Conservation (phyloP, 2,329 filamentous ascomycete genomes). For the Coniochaeta hoffmannii region DNA sequence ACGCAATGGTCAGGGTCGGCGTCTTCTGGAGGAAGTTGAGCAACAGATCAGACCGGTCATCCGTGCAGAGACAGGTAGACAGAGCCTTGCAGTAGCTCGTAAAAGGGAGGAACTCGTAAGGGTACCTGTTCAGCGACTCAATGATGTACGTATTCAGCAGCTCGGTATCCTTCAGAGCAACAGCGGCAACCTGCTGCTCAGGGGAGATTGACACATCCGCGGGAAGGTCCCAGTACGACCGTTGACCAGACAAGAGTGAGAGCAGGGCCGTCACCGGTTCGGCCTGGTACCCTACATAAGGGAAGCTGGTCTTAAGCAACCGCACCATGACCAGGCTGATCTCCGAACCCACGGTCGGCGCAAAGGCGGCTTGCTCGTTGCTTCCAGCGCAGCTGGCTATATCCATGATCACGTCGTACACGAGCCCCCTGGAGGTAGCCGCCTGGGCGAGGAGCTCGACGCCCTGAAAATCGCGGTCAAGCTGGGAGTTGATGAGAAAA, state of each 20-base stretch:
- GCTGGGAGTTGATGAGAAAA: constrained; percentile 42
- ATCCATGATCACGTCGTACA: constrained; percentile 45
- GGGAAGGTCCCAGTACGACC: constrained; percentile 46
- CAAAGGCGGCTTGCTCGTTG: constrained; percentile 38
- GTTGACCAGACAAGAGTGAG: constrained; percentile 51
- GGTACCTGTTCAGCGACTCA: constrained; percentile 69
- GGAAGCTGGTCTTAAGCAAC: constrained; percentile 59
- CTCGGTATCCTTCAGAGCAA: constrained; percentile 45
- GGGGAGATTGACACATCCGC: constrained; percentile 28
- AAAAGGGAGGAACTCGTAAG: constrained; percentile 78
- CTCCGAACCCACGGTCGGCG: constrained; percentile 50
- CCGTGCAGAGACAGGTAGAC: constrained; percentile 37
- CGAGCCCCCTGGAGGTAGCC: constrained; percentile 41
- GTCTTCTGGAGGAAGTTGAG: constrained; percentile 61
- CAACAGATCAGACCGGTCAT: constrained; percentile 36
- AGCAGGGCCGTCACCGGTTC: constrained; percentile 63
- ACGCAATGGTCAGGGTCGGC: constrained; percentile 66
- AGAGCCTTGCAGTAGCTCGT: constrained; percentile 63
- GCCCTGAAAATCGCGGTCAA: constrained; percentile 43
- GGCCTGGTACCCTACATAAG: constrained; percentile 63
- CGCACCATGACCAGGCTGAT: constrained; percentile 61
- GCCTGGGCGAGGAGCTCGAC: constrained; percentile 42
- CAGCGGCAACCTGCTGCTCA: constrained; percentile 24
- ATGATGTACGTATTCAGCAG: constrained; percentile 55
- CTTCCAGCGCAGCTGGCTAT: constrained; percentile 42